Conservation (phyloP, 805 yeast genomes). For the Schizosaccharomyces japonicus region DNA sequence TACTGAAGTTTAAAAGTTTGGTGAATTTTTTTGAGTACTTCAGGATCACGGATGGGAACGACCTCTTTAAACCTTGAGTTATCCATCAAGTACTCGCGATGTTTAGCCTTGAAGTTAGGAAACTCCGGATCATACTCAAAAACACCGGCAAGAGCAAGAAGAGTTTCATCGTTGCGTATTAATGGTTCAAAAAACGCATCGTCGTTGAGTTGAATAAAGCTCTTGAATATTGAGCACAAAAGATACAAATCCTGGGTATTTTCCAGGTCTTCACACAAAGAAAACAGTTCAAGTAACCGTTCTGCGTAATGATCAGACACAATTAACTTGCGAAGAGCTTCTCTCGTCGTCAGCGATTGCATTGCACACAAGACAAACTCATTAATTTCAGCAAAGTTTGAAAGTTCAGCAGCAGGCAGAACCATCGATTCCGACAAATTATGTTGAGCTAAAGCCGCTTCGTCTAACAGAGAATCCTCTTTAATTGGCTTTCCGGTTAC, state of each 20-base stretch:
- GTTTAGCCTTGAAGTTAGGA: slow-evolving; percentile 58
- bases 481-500: slow-evolving; percentile 6
- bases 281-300: slow-evolving; percentile 29
- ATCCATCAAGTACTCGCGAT: slow-evolving; percentile 37
- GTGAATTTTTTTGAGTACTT: slow-evolving; percentile 32
- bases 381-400: slow-evolving; percentile 30
- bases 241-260: slow-evolving; percentile 34
- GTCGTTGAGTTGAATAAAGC: slow-evolving; percentile 46
- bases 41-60: slow-evolving; percentile 32
- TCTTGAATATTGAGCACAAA: slow-evolving; percentile 51
- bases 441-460: slow-evolving; percentile 29
- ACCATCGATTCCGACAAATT: slow-evolving; percentile 57
- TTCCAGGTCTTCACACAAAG: slow-evolving; percentile 29
- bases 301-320: slow-evolving; percentile 28
- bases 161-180: slow-evolving; percentile 24
- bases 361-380: slow-evolving; percentile 37
- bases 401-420: slow-evolving; percentile 34
- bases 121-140: slow-evolving; percentile 77
- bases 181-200: slow-evolving; percentile 33
- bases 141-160: slow-evolving; percentile 47
- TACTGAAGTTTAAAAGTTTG: slow-evolving; percentile 59
- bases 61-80: slow-evolving; percentile 47
- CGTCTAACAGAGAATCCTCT: slow-evolving; percentile 18
- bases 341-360: slow-evolving; percentile 37
- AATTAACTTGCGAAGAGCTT: slow-evolving; percentile 33